Base-by-base conservation (phyloP, 23 red algal genomes). In the Gracilaria gracilis region DNA sequence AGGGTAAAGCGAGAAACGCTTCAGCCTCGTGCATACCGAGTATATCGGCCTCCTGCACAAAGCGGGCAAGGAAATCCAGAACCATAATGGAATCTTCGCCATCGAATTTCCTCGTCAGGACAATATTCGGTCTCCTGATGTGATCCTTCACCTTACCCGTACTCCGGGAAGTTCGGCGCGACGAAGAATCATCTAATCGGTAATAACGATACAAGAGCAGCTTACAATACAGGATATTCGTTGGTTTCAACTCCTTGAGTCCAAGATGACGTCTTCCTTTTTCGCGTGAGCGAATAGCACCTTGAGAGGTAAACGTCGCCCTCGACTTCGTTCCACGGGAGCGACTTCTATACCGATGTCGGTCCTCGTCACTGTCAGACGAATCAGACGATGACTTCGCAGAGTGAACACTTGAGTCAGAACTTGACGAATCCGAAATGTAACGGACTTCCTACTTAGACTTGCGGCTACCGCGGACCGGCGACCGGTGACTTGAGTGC, bases 21-120 rank as follows among this genome's bases (percentile, higher is more conserved):
- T 85, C 8, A 15, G 58, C 58, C 27, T 85, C 35, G 21, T n/a
- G 48, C 59, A 85, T 85, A 4, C 50, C 23, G 24, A 40, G 81
- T 1, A 70, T 50, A 35, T 85, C 58, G 34, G 58, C 31, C 34
- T 85, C 81, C 2, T 42, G n/a, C 35, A 70, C 81, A 6, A 67
- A 65, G 7, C 64, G 20, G 16, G 32, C 46, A 20, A 85, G 34
- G 50, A 69, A 67, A 13, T 85, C 81, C 1, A 85, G 23, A 7
- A 85, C 59, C 33, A 23, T 11, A 29, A 69, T 85, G 0, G 58
- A 59, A 25, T 67, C 61, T 69, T 67, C 42, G 2, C 59, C 55
- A 47, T 36, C 9, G 42, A 85, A 85, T 21, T 29, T 24, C 33
- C 44, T 46, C 42, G 4, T 4, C 42, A 46, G 4, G 11, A 46